Base-by-base conservation (phyloP, 257 asterid species). In the Gentiana macrophylla region DNA sequence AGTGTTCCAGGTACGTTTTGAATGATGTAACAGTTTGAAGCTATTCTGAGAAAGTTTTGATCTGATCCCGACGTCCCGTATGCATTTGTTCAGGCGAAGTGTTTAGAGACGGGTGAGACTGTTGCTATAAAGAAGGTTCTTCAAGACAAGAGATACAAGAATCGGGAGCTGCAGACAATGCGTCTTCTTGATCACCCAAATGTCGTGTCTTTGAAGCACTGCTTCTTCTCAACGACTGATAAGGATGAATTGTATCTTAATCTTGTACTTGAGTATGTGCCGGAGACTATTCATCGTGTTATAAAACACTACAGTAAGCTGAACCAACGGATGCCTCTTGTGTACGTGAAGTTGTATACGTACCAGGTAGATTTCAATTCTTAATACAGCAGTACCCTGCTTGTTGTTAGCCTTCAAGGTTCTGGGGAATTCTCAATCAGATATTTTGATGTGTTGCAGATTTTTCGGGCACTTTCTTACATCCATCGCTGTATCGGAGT, bases 401-500 rank as follows among this genome's bases (percentile, higher is more conserved):
- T 36, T 51, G 57, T 59, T 50, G 41, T 38, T 35, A 13, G 9
- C 46, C 45, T 41, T 41, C 8, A 5, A 41, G 2, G 6, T 41
- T 7, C 46, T 41, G 46, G 46, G 46, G 9, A 41, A 10, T 41
- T 41, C 46, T 5, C 9, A 41, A 41, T 41, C 9, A 5, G 10
- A 41, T 4, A 10, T 41, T 41, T 41, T 41, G 46, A 7, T 41
- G 41, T 70, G 50, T 61, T 70, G 70, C 92, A 90, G 98, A 90
- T 90, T 55, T 86, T 86, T 75, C 79, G 98, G 80, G 96, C 98
- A 12, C 75, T 90, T 72, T 80, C 95, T 56, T 90, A 86, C 74
- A 84, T 90, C 67, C 96, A 90, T 76, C 83, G 86, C 45, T 67
- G 84, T 56, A 71, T 90, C 67, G 91, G 95, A 72, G 95, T 90